phyloP scores from a whole-genome alignment of 129 eudicot species.

The Lonicera japonica region DNA sequence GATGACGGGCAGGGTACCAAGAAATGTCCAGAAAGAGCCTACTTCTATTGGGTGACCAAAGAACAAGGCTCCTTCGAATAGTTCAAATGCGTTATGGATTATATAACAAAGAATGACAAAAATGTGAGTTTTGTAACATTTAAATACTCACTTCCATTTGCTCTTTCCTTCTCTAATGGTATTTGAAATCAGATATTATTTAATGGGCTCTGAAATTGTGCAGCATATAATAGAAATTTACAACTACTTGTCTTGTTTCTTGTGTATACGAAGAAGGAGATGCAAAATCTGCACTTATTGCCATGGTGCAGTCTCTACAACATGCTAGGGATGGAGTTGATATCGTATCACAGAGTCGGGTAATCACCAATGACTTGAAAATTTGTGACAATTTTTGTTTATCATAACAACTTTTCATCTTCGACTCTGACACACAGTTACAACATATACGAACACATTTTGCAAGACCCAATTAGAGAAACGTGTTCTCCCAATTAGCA shows the following conservation, averaged over 20 bases:
- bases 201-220: slow-evolving; percentile 13
- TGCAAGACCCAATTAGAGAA: slow-evolving; percentile 93
- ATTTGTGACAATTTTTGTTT: not conserved
- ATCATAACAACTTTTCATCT: not conserved
- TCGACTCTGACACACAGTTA: slow-evolving; percentile 7
- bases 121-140: slow-evolving; percentile 40
- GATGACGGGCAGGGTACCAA: slow-evolving; percentile 6
- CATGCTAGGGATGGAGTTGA: slow-evolving; percentile 93
- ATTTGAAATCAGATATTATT: not conserved
- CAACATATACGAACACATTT: slow-evolving; percentile 87
- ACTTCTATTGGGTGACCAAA: slow-evolving; percentile 93
- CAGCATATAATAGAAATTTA: slow-evolving; percentile 93
- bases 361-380: slow-evolving; percentile 16
- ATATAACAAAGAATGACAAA: slow-evolving; percentile 62
- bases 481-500: slow-evolving; percentile 66
- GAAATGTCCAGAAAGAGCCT: slow-evolving; percentile 68
- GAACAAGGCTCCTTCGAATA: slow-evolving; percentile 96
- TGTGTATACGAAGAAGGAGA: slow-evolving; percentile 96
- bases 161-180: not conserved
- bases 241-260: slow-evolving; percentile 80
- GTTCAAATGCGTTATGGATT: slow-evolving; percentile 98
- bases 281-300: slow-evolving; percentile 89
- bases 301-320: slow-evolving; percentile 87
- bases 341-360: slow-evolving; percentile 88
- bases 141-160: not conserved